Base-by-base conservation (phyloP, 31 red algal genomes). In the Odonthalia washingtoniensis region DNA sequence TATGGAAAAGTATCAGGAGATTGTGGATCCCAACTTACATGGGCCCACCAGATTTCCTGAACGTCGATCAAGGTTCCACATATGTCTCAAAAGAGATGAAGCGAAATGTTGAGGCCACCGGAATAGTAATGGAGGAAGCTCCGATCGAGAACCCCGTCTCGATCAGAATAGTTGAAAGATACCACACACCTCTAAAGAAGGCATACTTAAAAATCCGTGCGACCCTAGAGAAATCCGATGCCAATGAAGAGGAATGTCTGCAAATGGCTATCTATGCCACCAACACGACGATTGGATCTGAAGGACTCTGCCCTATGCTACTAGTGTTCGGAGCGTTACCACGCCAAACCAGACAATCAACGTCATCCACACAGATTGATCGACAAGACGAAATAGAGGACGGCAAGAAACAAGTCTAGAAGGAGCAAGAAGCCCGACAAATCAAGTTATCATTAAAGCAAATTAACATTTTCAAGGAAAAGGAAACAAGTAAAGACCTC, bases 301-400 rank as follows among this genome's bases (percentile, higher is more conserved):
- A 87, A 34, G 72, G 72, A 26, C 74, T 78, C 5, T 76, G 46
- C 34, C 72, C 84, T 21, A 77, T 49, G 5, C 39, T 87, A 18
- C 28, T 78, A 0, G 84, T 87, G 18, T 87, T 77, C 68, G 72
- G 72, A 75, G 84, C 74, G 16, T 35, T 87, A 2, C 35, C 84
- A 26, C 2, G 84, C 36, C 72, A 57, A 43, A 0, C 74, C 24
- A 17, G 73, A 0, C 36, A 45, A 0, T 31, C 26, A n/a, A 30
- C 5, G 0, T 44, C 84, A 3, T 1, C 43, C 43, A 77, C 70
- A 1, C 72, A 87, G 45, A 3, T 87, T 52, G 43, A 87, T 44
- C 52, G 84, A 43, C 52, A 44, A 6, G 16, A 46, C 28, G 52
- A 31, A 5, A 40, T 78, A 30, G 72, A 87, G 18, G 36, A 46